A percentile compares a stretch with the other conserved stretches of the same genome.
Conservation (phyloP, 495 filamentous ascomycete species). For the Annulohypoxylon stygium region DNA sequence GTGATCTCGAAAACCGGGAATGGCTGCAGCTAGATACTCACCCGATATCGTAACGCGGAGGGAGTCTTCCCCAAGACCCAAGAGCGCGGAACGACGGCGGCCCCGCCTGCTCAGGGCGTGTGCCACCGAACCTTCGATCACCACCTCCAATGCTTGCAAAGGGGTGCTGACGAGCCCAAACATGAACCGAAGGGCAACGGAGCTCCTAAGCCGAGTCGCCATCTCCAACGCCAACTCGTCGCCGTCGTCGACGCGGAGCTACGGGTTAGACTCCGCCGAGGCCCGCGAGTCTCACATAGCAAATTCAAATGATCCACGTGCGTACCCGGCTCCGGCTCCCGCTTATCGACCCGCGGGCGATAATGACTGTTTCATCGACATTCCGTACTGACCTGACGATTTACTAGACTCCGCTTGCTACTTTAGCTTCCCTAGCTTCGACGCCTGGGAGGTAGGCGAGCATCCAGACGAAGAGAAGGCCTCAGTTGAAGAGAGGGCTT, state of each 20-base stretch:
- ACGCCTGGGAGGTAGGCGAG: slow-evolving; percentile 58
- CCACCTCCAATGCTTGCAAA: slow-evolving; percentile 65
- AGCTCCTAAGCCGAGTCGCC: slow-evolving; percentile 65
- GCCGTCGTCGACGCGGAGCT: slow-evolving; percentile 53
- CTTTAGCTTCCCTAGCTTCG: slow-evolving; percentile 71
- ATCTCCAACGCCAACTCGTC: slow-evolving; percentile 59
- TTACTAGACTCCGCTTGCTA: slow-evolving; percentile 59
- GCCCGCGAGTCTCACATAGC: slow-evolving; percentile 49
- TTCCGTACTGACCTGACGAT: slow-evolving; percentile 30
- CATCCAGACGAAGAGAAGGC: slow-evolving; percentile 55
- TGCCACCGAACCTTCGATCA: slow-evolving; percentile 67
- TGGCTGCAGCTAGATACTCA: slow-evolving; percentile 46
- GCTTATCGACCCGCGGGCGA: slow-evolving; percentile 9
- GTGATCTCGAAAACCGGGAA: slow-evolving; percentile 20
- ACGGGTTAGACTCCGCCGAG: slow-evolving; percentile 53
- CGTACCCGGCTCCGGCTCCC: slow-evolving; percentile 13
- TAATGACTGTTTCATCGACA: not conserved
- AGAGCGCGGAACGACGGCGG: slow-evolving; percentile 52
- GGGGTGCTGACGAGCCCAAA: slow-evolving; percentile 61
- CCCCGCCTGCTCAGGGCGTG: slow-evolving; percentile 64
- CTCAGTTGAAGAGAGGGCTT: slow-evolving; percentile 31
- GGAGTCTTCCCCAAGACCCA: slow-evolving; percentile 43
- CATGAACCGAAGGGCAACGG: slow-evolving; percentile 61
- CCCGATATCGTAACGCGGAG: slow-evolving; percentile 41
- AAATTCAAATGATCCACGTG: slow-evolving; percentile 49